Evolutionary conservation across 2,329 filamentous ascomycete genomes (phyloP), one percentile per base, ranked within the genome.

Genomic region (Cladosporium colombiae): DNA sequence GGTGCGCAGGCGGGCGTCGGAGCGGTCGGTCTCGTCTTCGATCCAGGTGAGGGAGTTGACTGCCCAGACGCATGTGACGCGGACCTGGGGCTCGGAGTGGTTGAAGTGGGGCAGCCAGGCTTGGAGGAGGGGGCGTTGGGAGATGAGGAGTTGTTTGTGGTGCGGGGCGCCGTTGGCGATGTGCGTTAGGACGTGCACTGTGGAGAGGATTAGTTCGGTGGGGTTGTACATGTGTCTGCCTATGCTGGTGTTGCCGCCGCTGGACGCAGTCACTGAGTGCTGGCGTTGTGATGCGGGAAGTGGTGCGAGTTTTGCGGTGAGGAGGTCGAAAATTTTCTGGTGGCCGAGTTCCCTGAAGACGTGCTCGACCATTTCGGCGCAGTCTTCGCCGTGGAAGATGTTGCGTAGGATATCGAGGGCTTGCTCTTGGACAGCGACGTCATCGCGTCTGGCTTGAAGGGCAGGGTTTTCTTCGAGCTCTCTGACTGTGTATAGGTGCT

Each of bases 341-440:
- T 91, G 86, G 1, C 92, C 91, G 56, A 97, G 84, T 65, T 89
- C 85, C 66, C 82, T 85, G 74, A 98, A 89, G 25, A 98, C 79
- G 73, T 91, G 89, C 74, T 97, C 93, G 68, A 97, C 92, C 87
- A 97, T 94, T 79, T 81, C 87, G 67, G 77, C 82, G 70, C 79
- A 83, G 70, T 77, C 86, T 71, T 77, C 81, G 67, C 89, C 87
- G 65, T 89, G 90, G 70, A 97, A 91, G 35, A 98, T 82, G 77
- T 99, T 99, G 64, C 94, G 87, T 68, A 99, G 87, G 71, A 98
- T 90, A 72, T 96, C 90, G 21, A 98, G 85, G 0, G 90, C 91
- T 78, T 98, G 93, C 75, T 97, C 92, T 78, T 98, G 94, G 31
- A 97, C 91, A 2, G 89, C 89, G 44, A 93, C 83, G 70, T 96